Evolutionary conservation across 2,329 filamentous ascomycete genomes (phyloP).

Genomic region (Ophiostoma sp.): DNA sequence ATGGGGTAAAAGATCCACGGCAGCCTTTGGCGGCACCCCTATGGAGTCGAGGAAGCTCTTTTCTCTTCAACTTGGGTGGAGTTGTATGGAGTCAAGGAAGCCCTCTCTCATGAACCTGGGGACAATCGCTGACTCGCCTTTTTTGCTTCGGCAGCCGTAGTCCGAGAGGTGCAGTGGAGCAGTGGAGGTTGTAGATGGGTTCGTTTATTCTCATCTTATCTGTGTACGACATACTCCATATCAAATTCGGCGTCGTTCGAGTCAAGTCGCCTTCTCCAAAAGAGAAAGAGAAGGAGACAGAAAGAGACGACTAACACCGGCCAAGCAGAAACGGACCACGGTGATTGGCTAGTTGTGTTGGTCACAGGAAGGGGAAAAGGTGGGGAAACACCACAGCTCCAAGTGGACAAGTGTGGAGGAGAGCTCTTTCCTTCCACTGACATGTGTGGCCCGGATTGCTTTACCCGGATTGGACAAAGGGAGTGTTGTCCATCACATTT

Average conservation of each 20-base stretch:
- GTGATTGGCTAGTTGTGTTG: not conserved
- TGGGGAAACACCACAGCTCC: not conserved
- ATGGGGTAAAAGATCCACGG: not conserved
- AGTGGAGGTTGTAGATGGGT: not conserved
- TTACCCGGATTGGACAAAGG: slow-evolving; percentile 17
- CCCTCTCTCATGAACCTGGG: not conserved
- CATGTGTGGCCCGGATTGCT: not conserved
- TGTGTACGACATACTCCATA: too few relatives aligned
- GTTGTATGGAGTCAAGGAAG: too few relatives aligned
- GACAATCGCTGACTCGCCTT: slow-evolving; percentile 3
- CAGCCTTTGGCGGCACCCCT: not conserved
- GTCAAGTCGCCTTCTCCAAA: not conserved
- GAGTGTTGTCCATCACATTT: too few relatives aligned
- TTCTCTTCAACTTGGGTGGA: not conserved
- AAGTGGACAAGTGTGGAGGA: not conserved
- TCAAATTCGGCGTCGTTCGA: not conserved
- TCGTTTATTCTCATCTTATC: not conserved
- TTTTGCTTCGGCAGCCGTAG: slow-evolving; percentile 13
- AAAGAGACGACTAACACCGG: slow-evolving; percentile 3
- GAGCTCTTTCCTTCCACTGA: not conserved
- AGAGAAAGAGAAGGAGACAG: not conserved
- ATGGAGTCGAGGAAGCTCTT: not conserved
- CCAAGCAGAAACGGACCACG: not conserved
- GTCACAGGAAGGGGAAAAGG: slow-evolving; percentile 7
- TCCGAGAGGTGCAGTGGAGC: not conserved